These are phyloP conservation scores for Linanthus parryae DNA, from an alignment of 148 eudicot genomes.

Conservation along the genomic window DNA sequence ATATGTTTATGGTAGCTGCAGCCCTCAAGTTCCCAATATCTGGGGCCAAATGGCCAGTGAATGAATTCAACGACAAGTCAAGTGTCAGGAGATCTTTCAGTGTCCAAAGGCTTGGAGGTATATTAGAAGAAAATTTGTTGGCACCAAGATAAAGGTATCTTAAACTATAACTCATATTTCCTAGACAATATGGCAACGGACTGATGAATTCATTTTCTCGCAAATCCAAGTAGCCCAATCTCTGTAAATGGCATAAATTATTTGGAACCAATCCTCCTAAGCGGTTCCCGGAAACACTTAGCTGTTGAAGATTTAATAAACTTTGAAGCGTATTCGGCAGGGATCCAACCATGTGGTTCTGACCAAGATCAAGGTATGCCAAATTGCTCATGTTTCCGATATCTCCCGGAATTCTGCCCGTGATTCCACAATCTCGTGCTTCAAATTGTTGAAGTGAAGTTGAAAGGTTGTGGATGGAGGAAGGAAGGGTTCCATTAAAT, in stretches of 20 bases:
- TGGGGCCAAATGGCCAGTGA: not conserved
- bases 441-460: not conserved
- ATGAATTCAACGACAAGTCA: not conserved
- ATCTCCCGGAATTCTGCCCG: not conserved
- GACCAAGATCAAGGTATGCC: not conserved
- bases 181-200: not conserved
- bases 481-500: not conserved
- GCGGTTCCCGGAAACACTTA: not conserved
- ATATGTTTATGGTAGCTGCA: too few relatives aligned
- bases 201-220: not conserved
- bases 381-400: not conserved
- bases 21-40: too few relatives aligned
- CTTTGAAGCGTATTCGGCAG: not conserved
- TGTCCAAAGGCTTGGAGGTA: conserved; percentile 1
- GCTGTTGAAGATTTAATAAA: not conserved
- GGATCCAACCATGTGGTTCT: not conserved
- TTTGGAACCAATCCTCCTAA: not conserved
- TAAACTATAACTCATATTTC: not conserved
- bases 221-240: not conserved
- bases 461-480: not conserved
- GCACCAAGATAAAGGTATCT: not conserved
- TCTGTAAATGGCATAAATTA: not conserved
- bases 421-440: not conserved
- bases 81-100: not conserved
- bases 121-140: not conserved